Evolutionary conservation across 192 early-diverging fungal species (phyloP), one percentile per base, ranked within the genome.

Genomic region (Coemansia reversa): DNA sequence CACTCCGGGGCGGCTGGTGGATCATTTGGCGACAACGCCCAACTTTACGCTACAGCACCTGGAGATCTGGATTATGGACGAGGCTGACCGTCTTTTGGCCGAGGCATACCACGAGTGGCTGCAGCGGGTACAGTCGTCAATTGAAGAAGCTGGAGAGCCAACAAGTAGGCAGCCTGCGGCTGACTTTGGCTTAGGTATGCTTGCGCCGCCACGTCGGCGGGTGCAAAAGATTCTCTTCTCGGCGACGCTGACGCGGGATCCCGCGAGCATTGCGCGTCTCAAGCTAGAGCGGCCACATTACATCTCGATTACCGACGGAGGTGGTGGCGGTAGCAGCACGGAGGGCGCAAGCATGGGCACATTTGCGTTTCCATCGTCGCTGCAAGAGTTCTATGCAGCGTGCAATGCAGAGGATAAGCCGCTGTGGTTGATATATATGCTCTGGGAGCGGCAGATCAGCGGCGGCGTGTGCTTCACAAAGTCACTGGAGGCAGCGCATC

Each of bases 61-160:
- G 49, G 82, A 94, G 63, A 98, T 94, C 72, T 79, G 96, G 83
- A 71, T 94, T 14, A 89, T 98, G 54, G 97, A 99, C 83, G 97
- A 99, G 67, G 97, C 97, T 1, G 97, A 99, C 81, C 84, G 95
- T 23, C 67, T 99, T 28, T 77, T 99, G 55, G 92, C 92, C 64
- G 93, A 97, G 72, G 89, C 88, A 55, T 95, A 91, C 70, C 88
- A 96, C 61, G 96, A 91, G 50, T 98, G 97, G 97, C 79, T 98
- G 45, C 72, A 69, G 8, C 82, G 87, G 47, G 90, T 94, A 18
- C 83, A 83, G 27, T 84, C 91, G 0, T 84, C 83, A 19, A 85
- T 84, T 23, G 72, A 74, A 45, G 23, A n/a, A 6, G 25, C 66
- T 28, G 22, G 25, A 24, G 51, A n/a, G 19, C 9, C 42, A 16